Evolutionary conservation across 805 yeast species (phyloP).

Genomic region (Candida nitratophila): DNA sequence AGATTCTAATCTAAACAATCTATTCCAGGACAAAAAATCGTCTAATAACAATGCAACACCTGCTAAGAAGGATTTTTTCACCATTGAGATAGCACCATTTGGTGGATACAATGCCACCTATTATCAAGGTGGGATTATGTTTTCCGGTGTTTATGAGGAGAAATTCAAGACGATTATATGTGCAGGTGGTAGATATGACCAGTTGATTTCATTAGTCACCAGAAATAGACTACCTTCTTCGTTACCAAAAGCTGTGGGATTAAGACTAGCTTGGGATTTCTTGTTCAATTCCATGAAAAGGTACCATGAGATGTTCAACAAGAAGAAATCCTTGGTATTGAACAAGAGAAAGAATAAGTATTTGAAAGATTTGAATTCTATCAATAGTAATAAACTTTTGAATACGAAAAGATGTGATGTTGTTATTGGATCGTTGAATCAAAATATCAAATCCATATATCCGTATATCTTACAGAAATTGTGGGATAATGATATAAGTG

Average conservation of each 20-base stretch:
- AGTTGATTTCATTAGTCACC: conserved; percentile 57
- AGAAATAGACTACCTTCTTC: conserved; percentile 30
- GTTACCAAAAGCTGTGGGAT: conserved; percentile 70
- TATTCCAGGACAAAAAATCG: background rate
- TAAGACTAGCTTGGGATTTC: conserved; percentile 71
- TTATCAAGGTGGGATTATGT: conserved; percentile 79
- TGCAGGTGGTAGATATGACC: conserved; percentile 93
- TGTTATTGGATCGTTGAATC: conserved; percentile 61
- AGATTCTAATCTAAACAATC: conserved; percentile 4
- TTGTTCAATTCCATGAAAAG: conserved; percentile 45
- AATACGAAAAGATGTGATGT: conserved; percentile 70
- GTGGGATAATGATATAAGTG: conserved; percentile 75
- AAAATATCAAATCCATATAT: conserved; percentile 52
- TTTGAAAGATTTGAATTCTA: conserved; percentile 24
- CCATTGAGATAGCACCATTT: conserved; percentile 66
- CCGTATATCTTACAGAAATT: conserved; percentile 53
- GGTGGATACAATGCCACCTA: conserved; percentile 77
- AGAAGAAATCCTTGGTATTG: conserved; percentile 2
- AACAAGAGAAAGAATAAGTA: conserved; percentile 16
- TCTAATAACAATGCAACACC: too few relatives aligned
- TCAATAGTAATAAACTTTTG: conserved; percentile 21
- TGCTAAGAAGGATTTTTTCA: conserved; percentile 23
- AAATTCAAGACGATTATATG: conserved; percentile 51
- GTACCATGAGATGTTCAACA: conserved; percentile 31
- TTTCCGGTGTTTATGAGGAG: conserved; percentile 71